Base-by-base conservation (phyloP, 2,329 filamentous ascomycete species). In the Fusarium redolens region DNA sequence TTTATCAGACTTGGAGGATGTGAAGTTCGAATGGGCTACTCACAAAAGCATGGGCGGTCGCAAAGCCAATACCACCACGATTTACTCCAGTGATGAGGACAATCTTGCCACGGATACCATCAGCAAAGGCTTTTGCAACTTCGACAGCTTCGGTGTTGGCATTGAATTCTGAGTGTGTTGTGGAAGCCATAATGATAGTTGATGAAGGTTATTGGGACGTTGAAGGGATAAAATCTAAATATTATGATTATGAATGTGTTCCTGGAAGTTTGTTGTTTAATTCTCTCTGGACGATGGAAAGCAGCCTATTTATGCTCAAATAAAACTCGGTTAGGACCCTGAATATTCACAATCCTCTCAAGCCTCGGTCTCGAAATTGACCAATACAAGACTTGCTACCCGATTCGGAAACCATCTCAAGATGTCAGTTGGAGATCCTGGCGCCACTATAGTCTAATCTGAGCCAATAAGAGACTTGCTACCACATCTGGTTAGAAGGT, bases 371-470 rank as follows among this genome's bases (percentile, higher is more conserved):
- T 11, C 4, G 5, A 1, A 17, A 15, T 8, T 9, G 1, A 17
- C 63, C 63, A 68, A 62, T 68, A 3, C 31, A 56, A 68, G 65
- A 68, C 63, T 68, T 68, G 5, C 47, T 62, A 54, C 63, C 47
- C 15, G 9, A 54, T 68, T 68, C 2, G 55, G 63, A 61, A 68
- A 28, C 31, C 25, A 20, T 9, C 4, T 35, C 10, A 4, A 43
- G 15, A 18, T 17, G 25, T 25, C 8, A 9, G 4, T 1, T 20
- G 20, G 20, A 38, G 33, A 55, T 31, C 35, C 4, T 41, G 4
- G n/a, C 12, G n/a, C 40, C 35, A 45, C 44, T 25, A 51, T 12
- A 30, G 14, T 25, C 15, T 3, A 5, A 8, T 3, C 0, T 22
- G 10, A 20, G 7, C 65, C 63, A 68, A 68, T 68, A 10, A 4